Evolutionary conservation across 140 eudicot species (phyloP), one percentile per base, ranked within the genome.

Genomic region (Artemisia princeps): DNA sequence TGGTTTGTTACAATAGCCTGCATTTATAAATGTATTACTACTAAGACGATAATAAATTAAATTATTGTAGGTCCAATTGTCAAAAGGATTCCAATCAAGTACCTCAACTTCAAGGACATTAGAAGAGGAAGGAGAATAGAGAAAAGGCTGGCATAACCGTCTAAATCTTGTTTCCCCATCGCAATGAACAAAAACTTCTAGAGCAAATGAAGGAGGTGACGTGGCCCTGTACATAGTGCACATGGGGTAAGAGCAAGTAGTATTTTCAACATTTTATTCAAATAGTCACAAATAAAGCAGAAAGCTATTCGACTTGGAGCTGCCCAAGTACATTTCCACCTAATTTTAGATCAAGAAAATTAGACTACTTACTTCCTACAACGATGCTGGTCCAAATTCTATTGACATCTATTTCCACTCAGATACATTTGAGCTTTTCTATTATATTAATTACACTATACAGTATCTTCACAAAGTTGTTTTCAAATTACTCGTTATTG

Each of bases 81-180:
- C 17, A 10, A 20, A 59, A 57, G 6, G 50, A 44, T 17, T 19
- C 12, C 17, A 26, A 69, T 64, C 3, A 56, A 24, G 68, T 82
- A 92, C 98, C 98, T 92, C 98, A 72, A 86, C 86, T 79, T 92
- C 98, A 68, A 92, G 95, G 70, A 92, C 83, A 77, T 86, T 92
- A 58, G 98, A 92, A 62, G 98, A 88, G 57, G 95, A 88, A 65
- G 86, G 98, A 15, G 98, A 92, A 79, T 92, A 92, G 64, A 92
- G 76, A 74, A 82, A 92, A 71, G 98, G 96, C 72, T 88, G 87
- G 62, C 98, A 88, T 54, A 92, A 72, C 64, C 98, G 92, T 85
- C 96, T 82, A 78, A 88, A 92, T 70, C 94, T 82, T 42, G 96
- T 69, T 78, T 92, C 98, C 57, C 98, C 98, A 84, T 92, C 96